Evolutionary conservation across 768 basidiomycete genomes (phyloP), one percentile per base, ranked within the genome.

Genomic region (Pleurotus giganteus): DNA sequence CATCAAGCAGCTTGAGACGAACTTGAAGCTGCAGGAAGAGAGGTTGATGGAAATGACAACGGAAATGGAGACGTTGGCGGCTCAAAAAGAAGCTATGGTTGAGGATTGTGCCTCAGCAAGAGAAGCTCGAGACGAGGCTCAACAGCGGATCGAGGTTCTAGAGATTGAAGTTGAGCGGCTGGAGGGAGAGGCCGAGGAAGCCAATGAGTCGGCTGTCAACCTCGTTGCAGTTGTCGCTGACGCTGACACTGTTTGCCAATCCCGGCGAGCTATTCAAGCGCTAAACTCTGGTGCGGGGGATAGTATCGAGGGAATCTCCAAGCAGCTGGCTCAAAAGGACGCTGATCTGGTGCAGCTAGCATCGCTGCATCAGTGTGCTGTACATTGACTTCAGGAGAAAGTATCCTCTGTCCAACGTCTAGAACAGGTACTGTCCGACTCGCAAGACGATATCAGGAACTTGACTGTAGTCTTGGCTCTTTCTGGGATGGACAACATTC

Each of bases 101-200:
- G 89, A 91, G 58, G 91, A 93, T 63, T 92, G 91, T 61, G 85
- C 85, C 3, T 83, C 86, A 53, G 89, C 88, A 2, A 75, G 91
- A 51, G 86, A 86, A 53, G 81, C 85, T 19, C 76, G 91, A 31
- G 86, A 93, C 65, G 76, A 77, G 23, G 86, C 89, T 4, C 65
- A 84, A 39, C 62, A 65, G 52, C 73, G 71, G 56, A 66, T 79
- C 24, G 91, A 91, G 54, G 68, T 66, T n/a, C 65, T 85, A 56
- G 89, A 91, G 60, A 78, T 83, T 37, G 80, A 83, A 57, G 58
- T 81, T 47, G 89, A 86, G 64, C 66, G 59, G 2, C 36, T 73
- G 57, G 72, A 59, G 34, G 28, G 47, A 7, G 57, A 63, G 39
- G 43, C 41, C 59, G 63, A 65, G 11, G 65, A 72, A 19, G 64